These are phyloP conservation scores for Psilocybe cyanescens DNA, from an alignment of 768 basidiomycete species.

Conservation along the genomic window DNA sequence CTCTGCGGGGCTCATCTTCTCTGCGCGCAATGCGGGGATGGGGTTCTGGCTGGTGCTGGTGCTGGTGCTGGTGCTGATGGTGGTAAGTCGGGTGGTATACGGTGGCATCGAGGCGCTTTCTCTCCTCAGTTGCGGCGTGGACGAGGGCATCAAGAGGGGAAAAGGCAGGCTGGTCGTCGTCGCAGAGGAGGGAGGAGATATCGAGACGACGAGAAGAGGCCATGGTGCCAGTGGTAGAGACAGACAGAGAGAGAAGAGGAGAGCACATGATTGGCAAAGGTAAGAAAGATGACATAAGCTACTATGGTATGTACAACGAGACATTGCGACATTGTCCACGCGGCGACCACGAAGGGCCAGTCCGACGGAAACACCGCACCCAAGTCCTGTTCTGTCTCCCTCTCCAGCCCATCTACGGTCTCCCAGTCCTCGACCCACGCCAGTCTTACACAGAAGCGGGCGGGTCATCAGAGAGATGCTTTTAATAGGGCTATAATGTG, in stretches of 20 bases:
- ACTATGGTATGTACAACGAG: conserved; percentile 73
- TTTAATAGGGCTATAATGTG: conserved; percentile 59
- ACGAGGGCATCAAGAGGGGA: conserved; percentile 65
- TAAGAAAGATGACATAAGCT: conserved; percentile 16
- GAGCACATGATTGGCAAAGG: conserved; percentile 22
- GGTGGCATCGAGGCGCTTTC: conserved; percentile 47
- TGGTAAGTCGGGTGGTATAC: conserved; percentile 9
- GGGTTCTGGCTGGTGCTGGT: conserved; percentile 8
- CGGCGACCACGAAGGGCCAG: conserved; percentile 65
- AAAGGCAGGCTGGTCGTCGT: conserved; percentile 42
- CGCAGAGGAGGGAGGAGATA: conserved; percentile 76
- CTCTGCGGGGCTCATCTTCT: not conserved
- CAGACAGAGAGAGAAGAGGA: conserved; percentile 18
- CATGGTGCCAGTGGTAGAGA: conserved; percentile 24
- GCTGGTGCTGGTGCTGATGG: conserved; percentile 3
- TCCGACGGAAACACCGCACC: conserved; percentile 72
- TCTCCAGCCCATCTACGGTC: conserved; percentile 89
- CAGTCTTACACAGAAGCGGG: conserved; percentile 66
- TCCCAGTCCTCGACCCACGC: conserved; percentile 83
- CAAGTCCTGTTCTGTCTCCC: conserved; percentile 74
- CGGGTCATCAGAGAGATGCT: conserved; percentile 90
- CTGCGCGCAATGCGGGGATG: not conserved
- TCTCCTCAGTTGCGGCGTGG: conserved; percentile 71
- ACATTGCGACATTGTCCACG: conserved; percentile 85
- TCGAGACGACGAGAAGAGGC: conserved; percentile 75